phyloP scores from a whole-genome alignment of 2,329 filamentous ascomycete species.

The Alternaria panax region DNA sequence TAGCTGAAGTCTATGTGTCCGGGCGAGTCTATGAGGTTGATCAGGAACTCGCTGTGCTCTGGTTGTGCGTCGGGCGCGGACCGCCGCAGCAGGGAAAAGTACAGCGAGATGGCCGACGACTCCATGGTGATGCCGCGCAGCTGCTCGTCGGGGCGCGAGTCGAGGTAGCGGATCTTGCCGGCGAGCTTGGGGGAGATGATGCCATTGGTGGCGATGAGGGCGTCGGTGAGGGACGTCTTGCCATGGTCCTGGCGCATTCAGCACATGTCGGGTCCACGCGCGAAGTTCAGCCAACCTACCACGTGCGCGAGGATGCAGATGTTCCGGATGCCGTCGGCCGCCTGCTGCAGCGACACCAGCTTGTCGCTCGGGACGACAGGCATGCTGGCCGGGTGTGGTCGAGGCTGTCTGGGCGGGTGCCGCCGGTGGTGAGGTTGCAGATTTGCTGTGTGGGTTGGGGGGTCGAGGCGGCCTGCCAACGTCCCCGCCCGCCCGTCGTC shows the following conservation, averaged over 20 bases:
- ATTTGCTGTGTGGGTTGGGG: slow-evolving; percentile 19
- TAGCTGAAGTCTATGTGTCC: slow-evolving; percentile 99
- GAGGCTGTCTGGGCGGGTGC: slow-evolving; percentile 8
- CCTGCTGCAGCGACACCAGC: slow-evolving; percentile 86
- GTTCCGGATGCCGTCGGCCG: slow-evolving; percentile 90
- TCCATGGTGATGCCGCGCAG: slow-evolving; percentile 99
- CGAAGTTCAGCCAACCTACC: slow-evolving; percentile 3
- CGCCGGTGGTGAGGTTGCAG: slow-evolving; percentile 6
- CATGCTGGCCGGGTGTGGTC: slow-evolving; percentile 62
- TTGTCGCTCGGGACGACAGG: slow-evolving; percentile 90
- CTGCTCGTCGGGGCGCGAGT: slow-evolving; percentile 96
- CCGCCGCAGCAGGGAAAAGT: slow-evolving; percentile 88
- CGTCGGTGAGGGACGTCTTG: slow-evolving; percentile 96
- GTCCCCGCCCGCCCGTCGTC: slow-evolving; percentile 11
- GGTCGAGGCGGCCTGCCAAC: slow-evolving; percentile 3
- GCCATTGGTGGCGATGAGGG: slow-evolving; percentile 96
- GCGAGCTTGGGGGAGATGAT: slow-evolving; percentile 98
- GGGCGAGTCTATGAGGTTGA: slow-evolving; percentile 97
- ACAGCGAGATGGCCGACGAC: slow-evolving; percentile 95
- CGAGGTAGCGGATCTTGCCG: slow-evolving; percentile 96
- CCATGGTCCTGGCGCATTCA: slow-evolving; percentile 73
- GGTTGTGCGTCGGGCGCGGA: slow-evolving; percentile 71
- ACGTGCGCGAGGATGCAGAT: slow-evolving; percentile 26
- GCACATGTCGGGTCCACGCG: slow-evolving; percentile 52
- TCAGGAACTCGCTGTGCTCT: slow-evolving; percentile 85